phyloP scores from a whole-genome alignment of 1,284 basidiomycete genomes.

The Cutaneotrichosporon dermatis region DNA sequence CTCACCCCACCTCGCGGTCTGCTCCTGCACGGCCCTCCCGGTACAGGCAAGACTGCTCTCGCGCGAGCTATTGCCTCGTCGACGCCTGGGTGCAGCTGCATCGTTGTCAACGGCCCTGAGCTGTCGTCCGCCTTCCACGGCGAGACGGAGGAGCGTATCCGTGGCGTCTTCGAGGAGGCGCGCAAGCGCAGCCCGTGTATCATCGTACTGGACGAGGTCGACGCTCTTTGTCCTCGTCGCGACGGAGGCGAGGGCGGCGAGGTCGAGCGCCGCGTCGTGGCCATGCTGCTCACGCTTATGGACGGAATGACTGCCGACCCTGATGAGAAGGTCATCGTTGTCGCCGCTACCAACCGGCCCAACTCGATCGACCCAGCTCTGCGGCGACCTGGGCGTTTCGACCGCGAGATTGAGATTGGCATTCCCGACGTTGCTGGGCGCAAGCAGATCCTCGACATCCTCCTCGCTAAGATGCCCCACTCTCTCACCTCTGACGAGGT shows the following conservation, averaged over 20 bases:
- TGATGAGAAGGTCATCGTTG: conserved; percentile 71
- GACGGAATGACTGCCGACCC: conserved; percentile 71
- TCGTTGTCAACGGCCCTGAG: conserved; percentile 91
- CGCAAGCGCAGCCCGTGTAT: conserved; percentile 78
- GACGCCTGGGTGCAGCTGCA: conserved; percentile 71
- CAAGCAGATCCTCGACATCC: conserved; percentile 72
- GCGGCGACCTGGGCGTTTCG: conserved; percentile 88
- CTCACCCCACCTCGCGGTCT: conserved; percentile 86
- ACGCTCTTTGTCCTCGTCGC: conserved; percentile 84
- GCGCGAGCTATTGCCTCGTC: conserved; percentile 78
- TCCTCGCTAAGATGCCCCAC: conserved; percentile 77
- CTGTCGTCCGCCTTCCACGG: conserved; percentile 92
- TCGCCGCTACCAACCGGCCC: conserved; percentile 94
- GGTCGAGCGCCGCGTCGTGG: conserved; percentile 92
- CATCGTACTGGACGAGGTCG: conserved; percentile 93
- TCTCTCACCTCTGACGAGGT: conserved; percentile 61
- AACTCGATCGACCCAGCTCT: conserved; percentile 97
- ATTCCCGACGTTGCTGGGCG: conserved; percentile 83
- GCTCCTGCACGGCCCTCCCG: conserved; percentile 84
- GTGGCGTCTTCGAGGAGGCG: conserved; percentile 84
- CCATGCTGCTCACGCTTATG: conserved; percentile 88
- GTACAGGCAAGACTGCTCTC: conserved; percentile 90
- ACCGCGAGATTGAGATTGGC: conserved; percentile 95
- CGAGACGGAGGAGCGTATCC: conserved; percentile 86
- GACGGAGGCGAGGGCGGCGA: conserved; percentile 83